A percentile compares a stretch with the other conserved stretches of the same genome.
phyloP scores from a whole-genome alignment of 2,329 filamentous ascomycete species.

The Penicillium carneum region DNA sequence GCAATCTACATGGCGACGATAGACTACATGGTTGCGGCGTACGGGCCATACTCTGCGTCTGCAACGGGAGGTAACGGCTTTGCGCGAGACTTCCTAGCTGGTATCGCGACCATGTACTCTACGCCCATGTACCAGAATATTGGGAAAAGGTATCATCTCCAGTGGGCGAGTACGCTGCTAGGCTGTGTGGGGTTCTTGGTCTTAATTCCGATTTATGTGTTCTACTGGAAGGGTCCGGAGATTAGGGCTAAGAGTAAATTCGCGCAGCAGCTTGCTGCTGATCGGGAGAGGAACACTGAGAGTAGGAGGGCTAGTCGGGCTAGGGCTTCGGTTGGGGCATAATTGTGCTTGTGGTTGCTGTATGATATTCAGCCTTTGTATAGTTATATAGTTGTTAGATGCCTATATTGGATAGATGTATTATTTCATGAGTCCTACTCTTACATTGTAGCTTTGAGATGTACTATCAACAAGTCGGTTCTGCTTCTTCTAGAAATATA shows the following conservation, averaged over 20 bases:
- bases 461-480: too few species aligned
- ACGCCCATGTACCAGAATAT: slow-evolving; percentile 67
- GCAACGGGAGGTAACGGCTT: slow-evolving; percentile 80
- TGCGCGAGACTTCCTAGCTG: slow-evolving; percentile 75
- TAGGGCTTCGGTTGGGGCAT: slow-evolving; percentile 13
- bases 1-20: slow-evolving; percentile 78
- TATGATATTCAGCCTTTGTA: not conserved
- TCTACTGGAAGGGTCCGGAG: slow-evolving; percentile 64
- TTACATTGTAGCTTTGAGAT: too few species aligned
- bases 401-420: not conserved
- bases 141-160: slow-evolving; percentile 53
- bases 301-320: slow-evolving; percentile 22
- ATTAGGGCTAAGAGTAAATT: slow-evolving; percentile 54
- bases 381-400: not conserved
- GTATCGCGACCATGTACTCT: slow-evolving; percentile 72
- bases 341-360: not conserved
- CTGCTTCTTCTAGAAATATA: too few species aligned
- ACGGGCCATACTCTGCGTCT: slow-evolving; percentile 75
- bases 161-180: slow-evolving; percentile 63
- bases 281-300: slow-evolving; percentile 26
- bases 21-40: slow-evolving; percentile 78
- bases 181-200: slow-evolving; percentile 60
- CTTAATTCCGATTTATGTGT: slow-evolving; percentile 61
- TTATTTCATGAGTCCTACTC: too few species aligned
- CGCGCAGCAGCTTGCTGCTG: slow-evolving; percentile 33